Base-by-base conservation (phyloP, 345 rosid species). In the Heritiera fomes region DNA sequence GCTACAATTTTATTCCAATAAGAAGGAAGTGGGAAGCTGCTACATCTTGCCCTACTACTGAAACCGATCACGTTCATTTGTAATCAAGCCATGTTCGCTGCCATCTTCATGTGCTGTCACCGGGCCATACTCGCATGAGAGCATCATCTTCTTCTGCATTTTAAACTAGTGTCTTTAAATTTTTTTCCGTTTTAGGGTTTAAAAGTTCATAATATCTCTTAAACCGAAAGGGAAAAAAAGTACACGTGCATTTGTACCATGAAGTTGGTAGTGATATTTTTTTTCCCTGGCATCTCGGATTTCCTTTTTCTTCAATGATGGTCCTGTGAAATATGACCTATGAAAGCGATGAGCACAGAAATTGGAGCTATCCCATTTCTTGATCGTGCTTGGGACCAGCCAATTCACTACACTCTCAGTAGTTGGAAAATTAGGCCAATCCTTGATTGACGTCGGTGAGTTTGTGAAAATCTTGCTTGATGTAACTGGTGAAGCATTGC, bases 261-360 rank as follows among this genome's bases (percentile, higher is more conserved):
- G 20, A 73, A 18, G 47, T 64, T 32, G 4, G 9, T 6, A 75
- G 58, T 13, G 18, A 11, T 3, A 41, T 41, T 49, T n/a, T 4
- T 75, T 46, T 18, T 10, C 23, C n/a, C 38, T 34, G 3, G 38
- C 68, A 8, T 18, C 40, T 62, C 32, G 3, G 8, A 4, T 70
- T 64, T 18, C 23, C 7, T 45, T 60, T 60, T 20, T 8, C 46
- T 64, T 15, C 59, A 53, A 41, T 53, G 9, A 50, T 69, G 80
- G 75, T 58, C 75, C 75, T 56, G 30, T 4, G 9, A 59, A 40
- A 41, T 30, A 6, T 52, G 52, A 11, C 13, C 63, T 11, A 38
- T 65, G 62, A 76, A 66, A 76, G 79, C 64, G 49, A 50, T 38
- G 50, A 38, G 79, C 13, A 20, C 62, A 50, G 1, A 64, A 50